These are phyloP conservation scores for Glarea lozoyensis DNA, from an alignment of 495 filamentous ascomycete species.

Conservation along the genomic window DNA sequence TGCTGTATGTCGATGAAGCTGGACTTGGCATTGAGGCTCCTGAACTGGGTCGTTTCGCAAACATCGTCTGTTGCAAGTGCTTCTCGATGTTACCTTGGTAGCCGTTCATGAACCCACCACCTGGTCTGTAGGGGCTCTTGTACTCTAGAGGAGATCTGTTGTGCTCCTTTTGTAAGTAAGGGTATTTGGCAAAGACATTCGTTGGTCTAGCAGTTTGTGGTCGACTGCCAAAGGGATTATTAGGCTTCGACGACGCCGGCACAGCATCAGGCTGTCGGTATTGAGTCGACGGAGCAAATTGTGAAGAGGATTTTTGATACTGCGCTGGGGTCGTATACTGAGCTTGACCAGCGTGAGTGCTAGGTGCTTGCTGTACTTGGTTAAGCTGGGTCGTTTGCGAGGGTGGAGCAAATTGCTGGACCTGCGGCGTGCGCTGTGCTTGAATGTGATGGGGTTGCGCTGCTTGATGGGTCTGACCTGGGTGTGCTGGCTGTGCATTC, in stretches of 20 bases:
- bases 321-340: no score
- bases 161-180: slow-evolving; percentile 42
- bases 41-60: slow-evolving; percentile 8
- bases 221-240: slow-evolving; percentile 7
- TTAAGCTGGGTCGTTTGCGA: no score
- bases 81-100: slow-evolving; percentile 41
- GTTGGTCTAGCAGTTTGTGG: slow-evolving; percentile 4
- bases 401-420: no score
- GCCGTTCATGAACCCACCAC: slow-evolving; percentile 45
- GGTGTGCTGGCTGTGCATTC: no score
- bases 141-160: slow-evolving; percentile 33
- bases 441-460: no score
- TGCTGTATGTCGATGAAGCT: neutral
- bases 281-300: slow-evolving; percentile 3
- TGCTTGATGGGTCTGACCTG: no score
- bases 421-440: no score
- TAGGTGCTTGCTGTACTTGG: neutral
- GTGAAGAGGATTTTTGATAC: no score
- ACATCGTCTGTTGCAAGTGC: slow-evolving; percentile 24
- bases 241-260: slow-evolving; percentile 6
- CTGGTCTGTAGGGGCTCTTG: slow-evolving; percentile 42
- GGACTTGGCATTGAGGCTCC: slow-evolving; percentile 15
- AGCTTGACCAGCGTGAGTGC: no score
- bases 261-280: neutral
- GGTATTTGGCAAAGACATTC: slow-evolving; percentile 30